phyloP scores from a whole-genome alignment of 2,329 filamentous ascomycete genomes.

The Ophiostoma ulmi region DNA sequence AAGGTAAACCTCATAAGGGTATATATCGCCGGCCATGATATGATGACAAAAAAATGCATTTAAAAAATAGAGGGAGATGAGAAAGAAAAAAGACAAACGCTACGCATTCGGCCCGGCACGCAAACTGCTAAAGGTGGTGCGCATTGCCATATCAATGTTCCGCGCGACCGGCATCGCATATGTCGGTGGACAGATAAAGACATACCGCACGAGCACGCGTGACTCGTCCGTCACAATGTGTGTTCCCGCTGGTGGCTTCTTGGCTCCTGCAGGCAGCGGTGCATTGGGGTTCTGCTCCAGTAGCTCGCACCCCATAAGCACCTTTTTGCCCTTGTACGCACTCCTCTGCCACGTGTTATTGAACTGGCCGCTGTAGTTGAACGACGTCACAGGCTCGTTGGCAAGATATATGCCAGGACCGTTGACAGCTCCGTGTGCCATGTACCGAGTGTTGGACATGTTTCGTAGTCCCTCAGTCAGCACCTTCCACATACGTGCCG shows the following conservation, averaged over 20 bases:
- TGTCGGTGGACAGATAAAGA: constrained; percentile 28
- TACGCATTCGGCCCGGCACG: constrained; percentile 19
- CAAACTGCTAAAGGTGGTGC: constrained; percentile 25
- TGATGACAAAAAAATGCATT: not conserved
- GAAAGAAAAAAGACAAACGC: not conserved
- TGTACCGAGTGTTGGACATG: constrained; percentile 26
- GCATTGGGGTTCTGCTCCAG: constrained; percentile 18
- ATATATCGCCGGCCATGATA: constrained; percentile 4
- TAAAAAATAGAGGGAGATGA: not conserved
- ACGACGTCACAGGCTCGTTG: constrained; percentile 26
- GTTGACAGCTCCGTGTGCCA: constrained; percentile 23
- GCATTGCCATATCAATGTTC: constrained; percentile 27
- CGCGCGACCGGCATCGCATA: constrained; percentile 27
- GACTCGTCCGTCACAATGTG: constrained; percentile 26
- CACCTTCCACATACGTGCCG: constrained; percentile 27
- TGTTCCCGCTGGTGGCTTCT: constrained; percentile 17
- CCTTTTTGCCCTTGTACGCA: constrained; percentile 22
- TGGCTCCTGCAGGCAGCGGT: constrained; percentile 2
- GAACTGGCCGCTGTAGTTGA: constrained; percentile 23
- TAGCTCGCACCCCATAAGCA: constrained; percentile 30
- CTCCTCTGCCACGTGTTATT: constrained; percentile 24
- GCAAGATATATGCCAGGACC: constrained; percentile 27
- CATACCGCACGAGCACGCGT: constrained; percentile 29
- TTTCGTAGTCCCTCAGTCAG: constrained; percentile 28
- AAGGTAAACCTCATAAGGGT: not conserved